A percentile compares a stretch with the other conserved stretches of the same genome.
Evolutionary conservation across 2,329 filamentous ascomycete genomes (phyloP).

Genomic region (Diaporthe eres): DNA sequence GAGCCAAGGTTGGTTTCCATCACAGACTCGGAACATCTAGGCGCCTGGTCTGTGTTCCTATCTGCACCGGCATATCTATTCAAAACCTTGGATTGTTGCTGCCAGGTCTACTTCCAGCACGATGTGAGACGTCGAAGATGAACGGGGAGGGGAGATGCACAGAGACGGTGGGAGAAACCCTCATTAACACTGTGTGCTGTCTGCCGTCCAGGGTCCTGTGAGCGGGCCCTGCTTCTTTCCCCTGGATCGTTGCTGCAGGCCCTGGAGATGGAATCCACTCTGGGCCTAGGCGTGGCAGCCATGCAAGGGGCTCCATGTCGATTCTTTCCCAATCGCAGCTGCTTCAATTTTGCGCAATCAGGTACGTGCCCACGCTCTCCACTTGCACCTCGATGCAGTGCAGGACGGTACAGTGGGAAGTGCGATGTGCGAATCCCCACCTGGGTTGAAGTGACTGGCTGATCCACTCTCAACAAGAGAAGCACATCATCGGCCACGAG

Average conservation of each 20-base stretch:
- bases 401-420: slow-evolving; percentile 7
- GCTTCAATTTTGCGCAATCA: slow-evolving; percentile 30
- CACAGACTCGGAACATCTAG: background rate
- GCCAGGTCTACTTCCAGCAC: background rate
- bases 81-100: background rate
- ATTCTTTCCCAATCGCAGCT: slow-evolving; percentile 16
- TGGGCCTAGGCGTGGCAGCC: slow-evolving; percentile 22
- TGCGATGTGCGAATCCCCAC: slow-evolving; percentile 9
- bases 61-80: background rate
- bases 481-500: background rate
- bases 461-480: background rate
- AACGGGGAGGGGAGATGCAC: background rate
- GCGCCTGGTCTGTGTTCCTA: background rate
- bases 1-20: slow-evolving; percentile 3
- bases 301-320: slow-evolving; percentile 35
- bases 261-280: slow-evolving; percentile 20
- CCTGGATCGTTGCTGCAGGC: slow-evolving; percentile 36
- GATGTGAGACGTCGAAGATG: background rate
- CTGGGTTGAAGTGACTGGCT: background rate
- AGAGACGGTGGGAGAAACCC: background rate
- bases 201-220: slow-evolving; percentile 6
- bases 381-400: slow-evolving; percentile 20
- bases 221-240: slow-evolving; percentile 7
- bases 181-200: background rate
- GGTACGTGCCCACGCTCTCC: slow-evolving; percentile 27